Evolutionary conservation across 202 grass and related monocot genomes (phyloP), one percentile per base, ranked within the genome.

Genomic region (Brachypodium distachyon): DNA sequence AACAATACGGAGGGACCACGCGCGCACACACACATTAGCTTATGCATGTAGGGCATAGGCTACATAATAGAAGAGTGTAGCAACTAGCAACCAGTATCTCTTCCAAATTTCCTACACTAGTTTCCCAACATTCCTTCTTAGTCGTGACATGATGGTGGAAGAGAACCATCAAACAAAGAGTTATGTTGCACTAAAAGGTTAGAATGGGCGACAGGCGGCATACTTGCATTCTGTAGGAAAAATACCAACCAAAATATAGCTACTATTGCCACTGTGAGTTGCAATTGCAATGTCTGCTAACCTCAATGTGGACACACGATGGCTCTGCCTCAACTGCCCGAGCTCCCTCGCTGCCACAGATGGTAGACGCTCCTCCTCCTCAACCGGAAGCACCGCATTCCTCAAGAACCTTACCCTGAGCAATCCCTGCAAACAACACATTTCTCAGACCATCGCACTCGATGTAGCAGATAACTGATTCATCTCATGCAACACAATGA

Each of bases 391-490:
- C 26, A 21, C 76, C 6, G 63, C 67, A 28, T 96, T 96, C 76
- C 96, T 96, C 64, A 99, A 85, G 81, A 99, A 99, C 74, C 96
- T 93, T 18, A 87, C 96, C 79, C 96, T 90, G 56, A 99, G 87
- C 74, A 99, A 58, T 70, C 92, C 90, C 96, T 99, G 74, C 23
- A 64, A 77, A 34, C 6, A 50, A 23, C 34, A 62, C 6, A 0
- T 73, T 73, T 72, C 37, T 77, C 5, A 54, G 43, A 82, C 37
- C 28, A 4, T 38, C 6, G 4, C 3, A 1, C 2, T 36, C 32
- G 39, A 12, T 19, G 46, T 28, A 21, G 5, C 34, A 17, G 31
- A 51, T 46, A 58, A 38, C 22, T n/a, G 38, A 61, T 77, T 57
- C 27, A 19, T 51, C 36, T 19, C 16, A 13, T 34, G 67, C 4